Base-by-base conservation (phyloP, 2,329 filamentous ascomycete species). In the Tricladium varicosporioides region DNA sequence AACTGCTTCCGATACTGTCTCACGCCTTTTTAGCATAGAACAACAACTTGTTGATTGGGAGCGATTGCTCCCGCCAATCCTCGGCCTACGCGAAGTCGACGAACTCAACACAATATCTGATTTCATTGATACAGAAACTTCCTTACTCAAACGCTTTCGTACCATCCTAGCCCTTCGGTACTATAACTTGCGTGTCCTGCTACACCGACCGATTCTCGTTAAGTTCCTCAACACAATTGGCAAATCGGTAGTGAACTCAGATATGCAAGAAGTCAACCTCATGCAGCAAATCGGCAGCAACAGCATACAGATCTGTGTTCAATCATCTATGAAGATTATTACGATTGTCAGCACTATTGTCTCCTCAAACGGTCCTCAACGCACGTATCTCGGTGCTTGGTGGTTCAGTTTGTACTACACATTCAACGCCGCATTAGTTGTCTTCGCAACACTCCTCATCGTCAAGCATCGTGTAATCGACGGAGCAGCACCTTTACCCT, bases 81-180 rank as follows among this genome's bases (percentile, higher is more conserved):
- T 73, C 11, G 52, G 47, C 2, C 66, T 74, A 2, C 61, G 65
- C 14, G 58, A 61, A 2, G 51, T 65, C 7, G 46, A 58, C 16
- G 63, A 69, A 48, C 52, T 73, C 59, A 48, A 51, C 61, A 52
- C 46, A 61, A 31, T 22, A 50, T 31, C 22, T 57, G 10, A 62
- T 60, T 44, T 48, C 58, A 5, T 55, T 61, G 22, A 63, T 56
- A 3, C 8, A 15, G 18, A 11, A 8, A 13, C 48, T 9, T 13
- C 27, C 9, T 15, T 2, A 11, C 27, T 19, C 31, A 57, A 73
- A 63, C 60, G 70, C 64, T 73, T 78, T 42, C 70, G 71, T 2
- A 67, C 79, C 7, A 74, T 81, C 2, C 65, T 78, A 0, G 72
- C 72, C 0, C 56, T 78, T 14, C 70, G 76, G n/a, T 75, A 74